Evolutionary conservation across 2,329 filamentous ascomycete genomes (phyloP), one percentile per base, ranked within the genome.

Genomic region (Fonsecaea nubica): DNA sequence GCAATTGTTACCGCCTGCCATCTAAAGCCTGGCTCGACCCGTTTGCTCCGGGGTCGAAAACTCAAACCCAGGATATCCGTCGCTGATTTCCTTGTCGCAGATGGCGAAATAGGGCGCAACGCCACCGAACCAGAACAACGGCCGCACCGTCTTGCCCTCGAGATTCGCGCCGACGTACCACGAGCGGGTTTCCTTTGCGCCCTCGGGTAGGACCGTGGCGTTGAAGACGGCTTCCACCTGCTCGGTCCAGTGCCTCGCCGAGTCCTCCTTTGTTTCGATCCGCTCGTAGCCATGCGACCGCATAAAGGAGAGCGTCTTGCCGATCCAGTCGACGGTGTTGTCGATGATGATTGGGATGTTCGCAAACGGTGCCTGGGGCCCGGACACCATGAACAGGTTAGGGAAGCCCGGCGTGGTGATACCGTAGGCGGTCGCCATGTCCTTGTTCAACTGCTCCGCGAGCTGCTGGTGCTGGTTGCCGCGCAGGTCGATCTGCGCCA

Each of bases 81-180:
- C 42, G 18, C 25, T 50, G 52, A 68, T 59, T 45, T 69, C 68
- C 59, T 57, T 63, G 9, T 67, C 55, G 52, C 62, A 68, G 25
- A 18, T 12, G 18, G 42, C 55, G 5, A 65, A 58, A 45, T 68
- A 68, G 10, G 58, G 38, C 1, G 32, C 56, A 4, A 69, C 58
- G 7, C 67, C 67, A 15, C 67, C 67, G 45, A 69, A 68, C 33
- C 52, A 69, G 52, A 62, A 68, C 42, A 65, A 30, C 9, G 59
- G 52, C 15, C 54, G 33, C 18, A 60, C 21, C 13, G 50, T 54
- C 76, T 88, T 88, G 0, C 81, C 84, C 0, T 85, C 84, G 0
- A 86, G 77, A 35, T 78, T 85, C 0, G 80, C 82, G 1, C 86
- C 86, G 81, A 87, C 84, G 68, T 86, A 87, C n/a, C 83, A 87